These are phyloP conservation scores for Penicillium psychrosexuale DNA, from an alignment of 2,329 filamentous ascomycete genomes.

Conservation along the genomic window DNA sequence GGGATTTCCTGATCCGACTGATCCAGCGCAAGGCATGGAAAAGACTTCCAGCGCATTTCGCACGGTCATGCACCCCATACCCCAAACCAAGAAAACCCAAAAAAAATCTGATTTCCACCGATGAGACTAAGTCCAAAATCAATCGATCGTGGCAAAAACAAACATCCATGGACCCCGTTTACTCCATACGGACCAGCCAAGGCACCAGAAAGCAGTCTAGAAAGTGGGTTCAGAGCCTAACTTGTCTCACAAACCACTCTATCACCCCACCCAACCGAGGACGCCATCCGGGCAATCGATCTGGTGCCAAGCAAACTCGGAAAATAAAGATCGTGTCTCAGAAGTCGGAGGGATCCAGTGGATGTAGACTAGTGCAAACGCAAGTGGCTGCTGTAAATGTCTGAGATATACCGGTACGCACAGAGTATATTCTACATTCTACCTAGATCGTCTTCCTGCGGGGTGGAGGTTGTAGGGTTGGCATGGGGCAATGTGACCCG, in stretches of 20 bases:
- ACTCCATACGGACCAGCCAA: not conserved
- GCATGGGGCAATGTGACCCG: not conserved
- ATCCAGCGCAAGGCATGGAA: not conserved
- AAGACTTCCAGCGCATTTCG: not conserved
- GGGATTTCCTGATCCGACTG: not conserved
- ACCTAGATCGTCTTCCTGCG: not conserved
- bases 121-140: not conserved
- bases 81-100: not conserved
- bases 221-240: not conserved
- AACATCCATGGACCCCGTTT: not conserved
- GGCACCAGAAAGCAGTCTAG: not conserved
- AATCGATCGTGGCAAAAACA: not conserved
- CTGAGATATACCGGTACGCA: not conserved
- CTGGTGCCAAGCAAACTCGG: not conserved
- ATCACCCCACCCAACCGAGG: not conserved
- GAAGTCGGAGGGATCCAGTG: not conserved
- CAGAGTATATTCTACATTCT: too few relatives aligned
- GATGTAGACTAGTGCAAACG: not conserved
- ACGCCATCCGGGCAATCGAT: not conserved
- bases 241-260: not conserved
- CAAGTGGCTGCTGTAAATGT: not conserved
- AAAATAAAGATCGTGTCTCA: not conserved
- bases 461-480: not conserved
- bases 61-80: not conserved
- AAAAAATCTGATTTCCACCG: not conserved